Evolutionary conservation across 257 asterid genomes (phyloP), one percentile per base, ranked within the genome.

Genomic region (Linderniella brevidens): DNA sequence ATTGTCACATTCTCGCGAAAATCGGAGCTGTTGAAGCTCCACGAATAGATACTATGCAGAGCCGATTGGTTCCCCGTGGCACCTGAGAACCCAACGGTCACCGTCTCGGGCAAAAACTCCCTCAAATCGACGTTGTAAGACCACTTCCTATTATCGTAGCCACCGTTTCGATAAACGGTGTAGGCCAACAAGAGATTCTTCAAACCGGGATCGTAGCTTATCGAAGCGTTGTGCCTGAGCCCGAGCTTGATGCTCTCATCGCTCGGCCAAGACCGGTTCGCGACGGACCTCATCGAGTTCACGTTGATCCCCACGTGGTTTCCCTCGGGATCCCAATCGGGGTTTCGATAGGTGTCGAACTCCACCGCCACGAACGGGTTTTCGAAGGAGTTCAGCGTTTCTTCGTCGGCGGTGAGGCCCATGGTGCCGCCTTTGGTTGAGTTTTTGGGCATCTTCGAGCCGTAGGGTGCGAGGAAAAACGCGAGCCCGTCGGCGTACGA

Each of bases 61-160:
- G 85, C 93, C 0, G 99, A 84, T 59, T 92, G 81, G 8, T 96
- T 96, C 37, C 85, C 99, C 0, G 96, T 90, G 2, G 99, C 77
- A 35, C 77, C 99, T 3, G 99, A 77, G 52, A 90, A 90, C 0
- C 99, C 99, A 15, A 77, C 67, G 42, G 65, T 81, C 99, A 90
- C 79, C 4, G 62, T 53, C 50, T 78, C 87, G 19, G 71, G 63
- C 1, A 85, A 46, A 41, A 72, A 63, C 17, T 59, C 74, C 17
- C 88, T 78, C 9, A 90, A 70, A 45, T 90, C 92, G 43, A 85
- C 55, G 35, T 69, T 72, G 15, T 80, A 79, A 11, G 29, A 19
- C 67, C 85, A 49, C 17, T 80, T 7, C 2, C 94, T 76, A 13
- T 41, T 46, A 13, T 63, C 64, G 1, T 94, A 94, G 65, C 74